Base-by-base conservation (phyloP, 1,284 basidiomycete species). In the Ganoderma sinense region DNA sequence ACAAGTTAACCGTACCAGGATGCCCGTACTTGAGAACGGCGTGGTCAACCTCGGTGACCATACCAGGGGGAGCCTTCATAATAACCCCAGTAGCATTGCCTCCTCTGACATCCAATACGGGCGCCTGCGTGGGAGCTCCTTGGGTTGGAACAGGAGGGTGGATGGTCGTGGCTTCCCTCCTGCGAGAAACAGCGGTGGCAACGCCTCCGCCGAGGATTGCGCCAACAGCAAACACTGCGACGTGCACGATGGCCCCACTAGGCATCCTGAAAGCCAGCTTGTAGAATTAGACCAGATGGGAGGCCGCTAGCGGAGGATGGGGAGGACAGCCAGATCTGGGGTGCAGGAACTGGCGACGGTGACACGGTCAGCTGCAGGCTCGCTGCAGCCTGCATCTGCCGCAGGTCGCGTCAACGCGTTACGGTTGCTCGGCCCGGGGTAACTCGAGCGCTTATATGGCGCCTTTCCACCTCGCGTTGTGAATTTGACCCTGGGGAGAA, bases 211-310 rank as follows among this genome's bases (percentile, higher is more conserved):
- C 93, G 48, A 93, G 83, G 40, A 89, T 75, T 2, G 91, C 91
- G 23, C 92, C 92, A 62, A 91, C 87, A 58, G 92, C 87, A 77
- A 94, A 94, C 59, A 89, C 85, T n/a, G 90, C 90, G 23, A 87
- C 89, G 71, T 89, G 91, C 1, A 91, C 75, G 67, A 90, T 71
- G 29, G 82, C 59, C 23, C 59, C 59, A 23, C 39, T 41, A 14
- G 59, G 59, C 59, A 61, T 61, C 23, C 23, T 61, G 36, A 10
- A n/a, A 1, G 59, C 59, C 59, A 61, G 59, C 7, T 29, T 61
- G 59, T 41, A 40, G n/a, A n/a, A n/a, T n/a, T n/a, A n/a, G 23
- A 8, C 20, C 23, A 43, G 39, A 23, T 23, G 23, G 5, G 16
- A 23, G 39, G 16, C 4, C 11, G 23, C 11, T 55, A 29, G 11